Base-by-base conservation (phyloP, 2,329 filamentous ascomycete species). In the Penicillium nordicum region DNA sequence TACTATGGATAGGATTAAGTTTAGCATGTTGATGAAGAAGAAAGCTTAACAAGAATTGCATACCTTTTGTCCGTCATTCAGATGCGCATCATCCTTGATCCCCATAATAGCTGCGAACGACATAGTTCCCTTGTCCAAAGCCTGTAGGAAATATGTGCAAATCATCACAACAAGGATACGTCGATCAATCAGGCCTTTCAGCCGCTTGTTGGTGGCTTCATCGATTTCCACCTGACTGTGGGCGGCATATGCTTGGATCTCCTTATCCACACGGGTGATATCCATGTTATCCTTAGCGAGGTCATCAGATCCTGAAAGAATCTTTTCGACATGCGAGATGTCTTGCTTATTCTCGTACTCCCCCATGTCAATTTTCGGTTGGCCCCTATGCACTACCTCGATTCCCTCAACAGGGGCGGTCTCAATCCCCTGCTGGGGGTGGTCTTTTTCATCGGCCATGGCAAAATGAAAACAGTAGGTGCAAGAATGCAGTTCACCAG, bases 151-250 rank as follows among this genome's bases (percentile, higher is more conserved):
- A 72, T 91, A 90, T 0, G 87, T 89, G 46, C 81, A 71, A 55
- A 91, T 81, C 88, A 92, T 91, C 69, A 91, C 78, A 2, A 80
- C 73, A 42, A 92, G 75, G 2, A 91, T 82, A 32, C 88, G 82
- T 59, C 78, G 80, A 72, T 91, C 87, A 62, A 91, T 88, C 76
- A 85, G 76, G 50, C 73, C 80, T 60, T 83, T 84, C 50, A 92
- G 78, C 30, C 86, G 77, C 38, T 73, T 78, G 71, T 84, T 86
- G 52, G 87, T 84, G 56, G 82, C 84, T 1, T 79, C 74, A 4
- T 80, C 78, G 65, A 91, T 84, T 2, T 82, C 74, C 48, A 89
- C 75, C 6, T 75, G 76, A 18, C 70, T 79, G 21, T 80, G 79
- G 21, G 79, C 79, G 29, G 84, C 83, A 74, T 92, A 92, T 69